phyloP scores from a whole-genome alignment of 139 green algal genomes.

The Chlorella sp. region DNA sequence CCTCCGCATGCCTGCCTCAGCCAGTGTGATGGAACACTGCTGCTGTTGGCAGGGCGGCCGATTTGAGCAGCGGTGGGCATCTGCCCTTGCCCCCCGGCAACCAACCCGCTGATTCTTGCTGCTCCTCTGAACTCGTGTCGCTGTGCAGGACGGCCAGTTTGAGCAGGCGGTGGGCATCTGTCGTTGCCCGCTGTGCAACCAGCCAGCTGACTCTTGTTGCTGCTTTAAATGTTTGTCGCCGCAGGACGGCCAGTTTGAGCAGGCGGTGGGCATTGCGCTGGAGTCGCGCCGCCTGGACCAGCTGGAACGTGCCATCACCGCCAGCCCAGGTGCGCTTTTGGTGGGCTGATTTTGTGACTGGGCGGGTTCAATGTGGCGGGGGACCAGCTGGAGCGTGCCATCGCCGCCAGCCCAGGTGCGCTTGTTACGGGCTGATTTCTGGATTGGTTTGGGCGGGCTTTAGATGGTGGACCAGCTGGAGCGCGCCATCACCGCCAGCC shows the following conservation, averaged over 20 bases:
- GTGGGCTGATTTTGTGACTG: neutral
- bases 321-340: conserved; percentile 31
- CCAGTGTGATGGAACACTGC: too few relatives aligned
- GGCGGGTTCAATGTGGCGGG: neutral
- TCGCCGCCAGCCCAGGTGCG: too few relatives aligned
- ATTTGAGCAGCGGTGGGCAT: too few relatives aligned
- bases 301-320: conserved; percentile 75
- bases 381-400: neutral
- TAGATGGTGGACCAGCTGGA: neutral
- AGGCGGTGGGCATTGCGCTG: conserved; percentile 95
- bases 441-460: neutral
- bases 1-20: too few relatives aligned
- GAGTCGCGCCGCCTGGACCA: conserved; percentile 91
- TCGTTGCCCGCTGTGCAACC: too few relatives aligned
- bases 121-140: too few relatives aligned
- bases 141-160: conserved; percentile 78
- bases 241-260: conserved; percentile 84
- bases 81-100: too few relatives aligned
- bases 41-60: too few relatives aligned
- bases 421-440: neutral
- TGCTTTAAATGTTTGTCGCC: too few relatives aligned
- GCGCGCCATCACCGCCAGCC: neutral
- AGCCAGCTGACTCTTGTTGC: too few relatives aligned
- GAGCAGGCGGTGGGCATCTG: too few relatives aligned
- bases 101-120: too few relatives aligned